Evolutionary conservation across 2,329 filamentous ascomycete species (phyloP).

Genomic region (Magnaporthiopsis rhizophila): DNA sequence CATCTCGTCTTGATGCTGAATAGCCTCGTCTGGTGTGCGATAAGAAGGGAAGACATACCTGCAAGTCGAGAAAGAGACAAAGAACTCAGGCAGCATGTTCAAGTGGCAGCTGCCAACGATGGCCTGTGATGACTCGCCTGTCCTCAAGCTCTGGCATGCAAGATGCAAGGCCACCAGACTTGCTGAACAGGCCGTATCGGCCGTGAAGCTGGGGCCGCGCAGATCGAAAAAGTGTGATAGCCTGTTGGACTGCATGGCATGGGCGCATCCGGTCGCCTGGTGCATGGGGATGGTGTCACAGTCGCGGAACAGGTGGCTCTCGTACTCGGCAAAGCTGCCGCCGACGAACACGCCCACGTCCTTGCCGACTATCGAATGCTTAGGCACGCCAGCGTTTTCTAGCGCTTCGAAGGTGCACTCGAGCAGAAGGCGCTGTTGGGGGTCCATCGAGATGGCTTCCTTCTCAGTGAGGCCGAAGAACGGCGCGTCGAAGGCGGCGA

Average conservation of each 20-base stretch:
- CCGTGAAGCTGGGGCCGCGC: constrained; percentile 41
- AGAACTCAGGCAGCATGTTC: constrained; percentile 40
- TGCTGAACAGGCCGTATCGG: constrained; percentile 46
- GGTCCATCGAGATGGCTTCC: constrained; percentile 32
- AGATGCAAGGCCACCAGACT: constrained; percentile 41
- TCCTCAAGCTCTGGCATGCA: constrained; percentile 39
- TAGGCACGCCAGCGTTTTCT: constrained; percentile 42
- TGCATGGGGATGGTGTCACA: constrained; percentile 16
- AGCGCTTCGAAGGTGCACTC: constrained; percentile 46
- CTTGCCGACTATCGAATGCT: constrained; percentile 35
- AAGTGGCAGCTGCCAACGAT: constrained; percentile 40
- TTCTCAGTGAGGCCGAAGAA: constrained; percentile 28
- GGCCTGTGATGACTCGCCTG: constrained; percentile 36
- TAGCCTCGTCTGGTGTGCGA: too few species aligned
- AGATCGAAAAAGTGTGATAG: constrained; percentile 49
- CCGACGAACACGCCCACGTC: constrained; percentile 43
- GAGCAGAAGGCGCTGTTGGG: constrained; percentile 42
- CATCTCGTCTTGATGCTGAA: background rate
- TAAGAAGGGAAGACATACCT: too few species aligned
- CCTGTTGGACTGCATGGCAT: constrained; percentile 45
- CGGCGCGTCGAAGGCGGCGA: constrained; percentile 21
- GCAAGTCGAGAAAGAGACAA: constrained; percentile 36
- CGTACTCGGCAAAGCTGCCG: constrained; percentile 26
- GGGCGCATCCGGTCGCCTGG: constrained; percentile 30
- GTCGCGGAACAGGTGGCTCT: constrained; percentile 15